Evolutionary conservation across 306 rosid genomes (phyloP).

Genomic region (Rosa persica): DNA sequence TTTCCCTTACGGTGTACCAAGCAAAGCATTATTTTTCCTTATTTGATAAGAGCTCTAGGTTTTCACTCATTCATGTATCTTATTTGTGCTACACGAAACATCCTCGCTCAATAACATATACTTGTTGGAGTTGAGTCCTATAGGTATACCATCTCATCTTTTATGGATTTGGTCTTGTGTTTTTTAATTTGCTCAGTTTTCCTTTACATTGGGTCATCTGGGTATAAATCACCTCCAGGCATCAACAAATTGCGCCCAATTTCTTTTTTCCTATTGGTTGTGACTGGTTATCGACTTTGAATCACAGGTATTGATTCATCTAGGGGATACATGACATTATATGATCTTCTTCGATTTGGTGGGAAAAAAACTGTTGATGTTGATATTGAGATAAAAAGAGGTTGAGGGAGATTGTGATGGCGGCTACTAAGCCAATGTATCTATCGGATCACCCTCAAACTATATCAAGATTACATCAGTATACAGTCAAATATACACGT

Average conservation of each 20-base stretch:
- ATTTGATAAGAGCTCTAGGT: not conserved
- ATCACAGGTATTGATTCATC: no score
- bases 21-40: not conserved
- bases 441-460: no score
- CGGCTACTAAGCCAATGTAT: not conserved
- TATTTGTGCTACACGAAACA: not conserved
- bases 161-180: not conserved
- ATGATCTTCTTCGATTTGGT: not conserved
- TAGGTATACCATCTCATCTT: not conserved
- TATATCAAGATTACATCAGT: not conserved
- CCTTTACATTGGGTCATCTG: not conserved
- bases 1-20: not conserved
- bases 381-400: not conserved
- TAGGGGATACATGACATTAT: no score
- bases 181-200: not conserved
- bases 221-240: not conserved
- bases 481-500: no score
- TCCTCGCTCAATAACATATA: not conserved
- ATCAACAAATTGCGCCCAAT: not conserved
- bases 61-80: not conserved
- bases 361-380: not conserved
- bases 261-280: not conserved
- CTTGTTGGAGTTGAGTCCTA: not conserved
- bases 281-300: not conserved
- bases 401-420: not conserved